These are phyloP conservation scores for Linum tenue DNA, from an alignment of 345 rosid genomes.

Conservation along the genomic window DNA sequence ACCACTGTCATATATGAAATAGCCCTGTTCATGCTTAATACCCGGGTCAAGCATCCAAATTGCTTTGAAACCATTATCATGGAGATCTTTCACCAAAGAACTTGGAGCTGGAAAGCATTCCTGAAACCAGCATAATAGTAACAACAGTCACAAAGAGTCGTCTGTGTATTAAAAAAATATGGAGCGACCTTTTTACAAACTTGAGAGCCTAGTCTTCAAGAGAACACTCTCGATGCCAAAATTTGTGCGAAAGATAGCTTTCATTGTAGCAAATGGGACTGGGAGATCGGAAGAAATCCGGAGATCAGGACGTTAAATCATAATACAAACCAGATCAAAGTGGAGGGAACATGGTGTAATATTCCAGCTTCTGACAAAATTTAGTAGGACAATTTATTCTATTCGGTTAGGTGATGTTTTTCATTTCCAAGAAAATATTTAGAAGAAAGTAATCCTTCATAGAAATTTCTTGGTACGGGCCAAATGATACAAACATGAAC, in stretches of 20 bases:
- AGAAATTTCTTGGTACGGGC: too few species aligned
- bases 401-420: too few species aligned
- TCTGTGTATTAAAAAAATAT: too few species aligned
- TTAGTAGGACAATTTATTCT: too few species aligned
- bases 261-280: neutral
- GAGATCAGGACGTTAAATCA: neutral
- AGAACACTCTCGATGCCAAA: neutral
- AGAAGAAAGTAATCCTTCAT: too few species aligned
- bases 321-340: neutral
- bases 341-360: too few species aligned
- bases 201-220: neutral
- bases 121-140: conserved; percentile 25
- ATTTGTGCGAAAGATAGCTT: conserved; percentile 1
- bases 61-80: conserved; percentile 63
- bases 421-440: too few species aligned
- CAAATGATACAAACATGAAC: too few species aligned
- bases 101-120: conserved; percentile 61
- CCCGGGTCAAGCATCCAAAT: conserved; percentile 98
- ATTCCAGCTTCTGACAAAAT: neutral
- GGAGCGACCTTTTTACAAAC: neutral
- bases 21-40: conserved; percentile 69
- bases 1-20: conserved; percentile 60
- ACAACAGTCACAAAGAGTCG: neutral
- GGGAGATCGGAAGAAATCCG: neutral
- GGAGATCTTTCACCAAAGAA: conserved; percentile 52